These are phyloP conservation scores for Tilletia setariae DNA, from an alignment of 1,284 basidiomycete species.

Conservation along the genomic window DNA sequence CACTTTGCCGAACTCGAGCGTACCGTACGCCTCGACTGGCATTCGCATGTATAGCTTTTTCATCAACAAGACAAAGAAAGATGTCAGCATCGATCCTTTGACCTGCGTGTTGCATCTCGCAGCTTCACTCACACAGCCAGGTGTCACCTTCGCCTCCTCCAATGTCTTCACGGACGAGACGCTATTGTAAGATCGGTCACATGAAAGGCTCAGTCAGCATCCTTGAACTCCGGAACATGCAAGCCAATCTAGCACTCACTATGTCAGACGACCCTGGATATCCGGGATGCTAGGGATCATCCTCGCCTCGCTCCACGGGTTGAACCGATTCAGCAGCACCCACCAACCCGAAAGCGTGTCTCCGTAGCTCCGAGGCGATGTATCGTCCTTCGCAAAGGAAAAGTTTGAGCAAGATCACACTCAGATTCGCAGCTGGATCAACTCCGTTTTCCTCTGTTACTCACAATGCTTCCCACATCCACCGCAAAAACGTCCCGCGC, in stretches of 20 bases:
- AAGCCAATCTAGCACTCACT: constrained; percentile 52
- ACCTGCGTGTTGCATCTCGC: background rate
- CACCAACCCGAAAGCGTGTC: constrained; percentile 96
- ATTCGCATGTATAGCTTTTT: constrained; percentile 77
- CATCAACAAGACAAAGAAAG: background rate
- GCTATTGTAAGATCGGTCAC: constrained; percentile 18
- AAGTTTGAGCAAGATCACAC: background rate
- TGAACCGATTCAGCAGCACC: constrained; percentile 84
- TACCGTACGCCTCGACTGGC: constrained; percentile 66
- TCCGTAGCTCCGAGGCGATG: constrained; percentile 87
- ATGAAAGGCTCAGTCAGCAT: background rate
- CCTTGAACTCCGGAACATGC: background rate
- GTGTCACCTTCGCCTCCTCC: constrained; percentile 85
- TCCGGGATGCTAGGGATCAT: constrained; percentile 90
- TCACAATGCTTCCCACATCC: constrained; percentile 79
- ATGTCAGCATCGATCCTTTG: background rate
- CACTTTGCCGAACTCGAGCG: constrained; percentile 57
- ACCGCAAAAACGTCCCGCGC: constrained; percentile 88
- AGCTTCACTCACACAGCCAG: constrained; percentile 62
- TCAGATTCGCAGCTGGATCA: background rate
- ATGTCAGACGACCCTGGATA: constrained; percentile 90
- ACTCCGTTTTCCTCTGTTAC: background rate
- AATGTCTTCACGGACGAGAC: constrained; percentile 92
- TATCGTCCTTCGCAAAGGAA: constrained; percentile 66
- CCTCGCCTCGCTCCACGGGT: constrained; percentile 63